These are phyloP conservation scores for Phytophthora citrophthora DNA, from an alignment of 352 stramenopile species.

Conservation along the genomic window DNA sequence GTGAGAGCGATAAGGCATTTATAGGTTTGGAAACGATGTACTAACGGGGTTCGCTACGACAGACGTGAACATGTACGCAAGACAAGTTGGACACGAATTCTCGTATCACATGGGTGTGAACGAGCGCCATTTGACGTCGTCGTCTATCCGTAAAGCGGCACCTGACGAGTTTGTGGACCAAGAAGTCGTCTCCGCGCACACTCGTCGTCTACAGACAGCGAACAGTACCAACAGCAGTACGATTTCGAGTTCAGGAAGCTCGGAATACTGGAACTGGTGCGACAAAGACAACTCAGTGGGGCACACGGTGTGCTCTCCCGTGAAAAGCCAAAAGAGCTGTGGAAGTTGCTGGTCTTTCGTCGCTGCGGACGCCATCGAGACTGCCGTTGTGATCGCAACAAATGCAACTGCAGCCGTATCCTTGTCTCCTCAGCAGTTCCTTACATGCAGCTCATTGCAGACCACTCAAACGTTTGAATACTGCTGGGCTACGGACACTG, in stretches of 20 bases:
- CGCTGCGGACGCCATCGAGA: constrained; percentile 81
- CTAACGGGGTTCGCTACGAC: constrained; percentile 12
- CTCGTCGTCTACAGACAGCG: constrained; percentile 34
- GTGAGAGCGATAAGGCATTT: constrained; percentile 26
- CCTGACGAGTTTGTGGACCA: constrained; percentile 65
- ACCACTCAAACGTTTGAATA: constrained; percentile 81
- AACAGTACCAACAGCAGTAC: constrained; percentile 30
- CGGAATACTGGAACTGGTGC: constrained; percentile 76
- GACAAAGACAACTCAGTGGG: constrained; percentile 60
- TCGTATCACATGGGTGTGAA: constrained; percentile 79
- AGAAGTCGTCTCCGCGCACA: constrained; percentile 46
- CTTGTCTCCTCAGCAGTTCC: constrained; percentile 80
- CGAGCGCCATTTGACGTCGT: constrained; percentile 61
- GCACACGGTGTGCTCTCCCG: constrained; percentile 66
- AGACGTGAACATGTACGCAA: constrained; percentile 74
- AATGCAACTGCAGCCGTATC: constrained; percentile 62
- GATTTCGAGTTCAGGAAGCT: constrained; percentile 31
- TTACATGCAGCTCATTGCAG: constrained; percentile 69
- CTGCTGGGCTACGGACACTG: constrained; percentile 66
- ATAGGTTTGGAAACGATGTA: not conserved
- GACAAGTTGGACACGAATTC: constrained; percentile 60
- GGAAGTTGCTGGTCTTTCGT: constrained; percentile 86
- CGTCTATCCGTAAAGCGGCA: constrained; percentile 37
- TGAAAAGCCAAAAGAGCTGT: constrained; percentile 86
- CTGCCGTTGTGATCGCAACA: constrained; percentile 70